These are phyloP conservation scores for Sorghum bicolor DNA, from an alignment of 176 grass and related monocot genomes.

Conservation along the genomic window DNA sequence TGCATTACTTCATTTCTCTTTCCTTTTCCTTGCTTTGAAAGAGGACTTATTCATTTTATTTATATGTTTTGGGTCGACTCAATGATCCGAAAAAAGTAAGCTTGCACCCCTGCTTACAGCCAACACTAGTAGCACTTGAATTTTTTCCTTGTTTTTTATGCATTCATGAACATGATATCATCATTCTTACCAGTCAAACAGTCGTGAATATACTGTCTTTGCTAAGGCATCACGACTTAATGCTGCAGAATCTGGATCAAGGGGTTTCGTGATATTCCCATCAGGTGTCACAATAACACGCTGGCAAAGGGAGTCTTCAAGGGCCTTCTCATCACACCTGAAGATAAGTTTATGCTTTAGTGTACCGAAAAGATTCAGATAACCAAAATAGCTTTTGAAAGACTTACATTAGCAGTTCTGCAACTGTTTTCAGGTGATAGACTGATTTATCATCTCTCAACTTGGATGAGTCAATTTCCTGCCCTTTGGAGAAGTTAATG, in stretches of 20 bases:
- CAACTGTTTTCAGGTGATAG: conserved; percentile 75
- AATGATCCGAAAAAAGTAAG: neutral
- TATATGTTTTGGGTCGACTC: neutral
- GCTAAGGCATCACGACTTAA: conserved; percentile 82
- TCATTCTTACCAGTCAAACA: conserved; percentile 85
- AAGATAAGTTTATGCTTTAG: conserved; percentile 26
- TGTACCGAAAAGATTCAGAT: conserved; percentile 12
- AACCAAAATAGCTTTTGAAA: conserved; percentile 1
- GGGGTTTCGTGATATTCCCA: conserved; percentile 91
- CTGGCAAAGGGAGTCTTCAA: conserved; percentile 82
- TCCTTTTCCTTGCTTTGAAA: neutral
- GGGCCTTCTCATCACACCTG: conserved; percentile 79
- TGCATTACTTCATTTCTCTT: neutral
- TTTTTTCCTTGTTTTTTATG: neutral
- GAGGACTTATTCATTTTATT: neutral
- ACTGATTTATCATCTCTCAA: conserved; percentile 75
- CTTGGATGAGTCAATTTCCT: conserved; percentile 78
- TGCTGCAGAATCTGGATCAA: conserved; percentile 87
- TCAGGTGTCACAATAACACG: conserved; percentile 94
- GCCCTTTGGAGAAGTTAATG: conserved; percentile 80
- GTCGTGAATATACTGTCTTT: conserved; percentile 87
- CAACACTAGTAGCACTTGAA: conserved; percentile 17
- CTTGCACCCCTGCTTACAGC: neutral
- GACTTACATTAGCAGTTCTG: conserved; percentile 76
- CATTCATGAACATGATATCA: conserved; percentile 1